These are phyloP conservation scores for Mycena crocata DNA, from an alignment of 768 basidiomycete species.

Conservation along the genomic window DNA sequence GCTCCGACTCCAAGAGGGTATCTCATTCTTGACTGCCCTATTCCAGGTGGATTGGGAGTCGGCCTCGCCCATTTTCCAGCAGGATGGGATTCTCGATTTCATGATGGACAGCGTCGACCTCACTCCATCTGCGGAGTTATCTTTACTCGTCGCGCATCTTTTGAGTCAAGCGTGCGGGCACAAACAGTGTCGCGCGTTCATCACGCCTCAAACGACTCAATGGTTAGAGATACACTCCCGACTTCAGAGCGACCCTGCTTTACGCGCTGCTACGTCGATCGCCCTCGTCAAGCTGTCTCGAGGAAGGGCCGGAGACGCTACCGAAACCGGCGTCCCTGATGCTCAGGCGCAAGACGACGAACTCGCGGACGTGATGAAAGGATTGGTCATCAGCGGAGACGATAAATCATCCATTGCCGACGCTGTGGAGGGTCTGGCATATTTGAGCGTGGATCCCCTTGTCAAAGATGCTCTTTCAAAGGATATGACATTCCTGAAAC, in stretches of 20 bases:
- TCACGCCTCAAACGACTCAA: constrained; percentile 64
- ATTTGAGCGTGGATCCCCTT: constrained; percentile 73
- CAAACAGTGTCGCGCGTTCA: constrained; percentile 72
- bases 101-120: constrained; percentile 80
- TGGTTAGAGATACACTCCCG: constrained; percentile 78
- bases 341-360: constrained; percentile 51
- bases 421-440: constrained; percentile 87
- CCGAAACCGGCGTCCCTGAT: constrained; percentile 40
- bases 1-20: constrained; percentile 60
- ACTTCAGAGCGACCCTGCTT: constrained; percentile 53
- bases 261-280: constrained; percentile 75
- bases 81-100: constrained; percentile 71
- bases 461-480: constrained; percentile 73
- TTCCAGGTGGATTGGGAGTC: constrained; percentile 85
- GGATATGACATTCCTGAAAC: constrained; percentile 64
- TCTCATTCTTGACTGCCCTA: constrained; percentile 80
- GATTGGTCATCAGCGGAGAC: constrained; percentile 57
- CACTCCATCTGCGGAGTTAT: constrained; percentile 59
- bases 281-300: constrained; percentile 84
- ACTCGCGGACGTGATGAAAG: constrained; percentile 67
- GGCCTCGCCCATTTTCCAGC: constrained; percentile 72
- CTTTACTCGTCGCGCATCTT: constrained; percentile 75
- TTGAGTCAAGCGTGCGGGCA: constrained; percentile 82
- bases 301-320: constrained; percentile 61
- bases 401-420: constrained; percentile 63